These are phyloP conservation scores for Cicer cuneatum DNA, from an alignment of 306 rosid genomes.

Conservation along the genomic window DNA sequence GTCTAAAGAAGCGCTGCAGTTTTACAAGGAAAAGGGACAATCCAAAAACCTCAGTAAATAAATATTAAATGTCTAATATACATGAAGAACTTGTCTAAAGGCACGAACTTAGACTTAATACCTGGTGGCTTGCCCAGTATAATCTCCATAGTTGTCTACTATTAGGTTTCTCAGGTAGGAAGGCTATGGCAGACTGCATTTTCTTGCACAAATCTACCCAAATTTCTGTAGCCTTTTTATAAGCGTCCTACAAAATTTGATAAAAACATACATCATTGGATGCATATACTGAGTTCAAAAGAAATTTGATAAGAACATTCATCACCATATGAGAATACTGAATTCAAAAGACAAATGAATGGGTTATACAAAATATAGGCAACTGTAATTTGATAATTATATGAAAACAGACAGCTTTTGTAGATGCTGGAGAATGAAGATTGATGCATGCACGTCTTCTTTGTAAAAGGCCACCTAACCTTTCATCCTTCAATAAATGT, in stretches of 20 bases:
- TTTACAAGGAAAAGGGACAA: constrained; percentile 40
- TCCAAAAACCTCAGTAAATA: constrained; percentile 17
- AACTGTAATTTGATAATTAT: not conserved
- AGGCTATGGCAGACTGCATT: constrained; percentile 65
- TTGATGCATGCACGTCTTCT: not conserved
- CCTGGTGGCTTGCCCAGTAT: constrained; percentile 99
- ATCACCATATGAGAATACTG: constrained; percentile 16
- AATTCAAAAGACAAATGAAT: constrained; percentile 15
- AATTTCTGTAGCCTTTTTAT: constrained; percentile 83
- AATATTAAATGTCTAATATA: constrained; percentile 19
- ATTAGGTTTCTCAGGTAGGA: constrained; percentile 70
- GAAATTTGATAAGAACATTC: constrained; percentile 24
- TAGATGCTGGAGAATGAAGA: not conserved
- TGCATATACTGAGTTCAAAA: constrained; percentile 14
- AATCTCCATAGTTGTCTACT: constrained; percentile 87
- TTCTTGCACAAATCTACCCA: constrained; percentile 89
- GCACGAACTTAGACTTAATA: constrained; percentile 39
- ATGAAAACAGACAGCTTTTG: not conserved
- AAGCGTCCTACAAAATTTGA: constrained; percentile 62
- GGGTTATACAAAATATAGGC: not conserved
- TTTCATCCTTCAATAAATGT: too few species aligned
- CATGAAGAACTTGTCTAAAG: constrained; percentile 17
- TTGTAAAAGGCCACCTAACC: not conserved
- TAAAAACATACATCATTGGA: constrained; percentile 19
- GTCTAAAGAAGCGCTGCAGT: constrained; percentile 95